Conservation (phyloP, 345 rosid genomes). For the Hevea brasiliensis region DNA sequence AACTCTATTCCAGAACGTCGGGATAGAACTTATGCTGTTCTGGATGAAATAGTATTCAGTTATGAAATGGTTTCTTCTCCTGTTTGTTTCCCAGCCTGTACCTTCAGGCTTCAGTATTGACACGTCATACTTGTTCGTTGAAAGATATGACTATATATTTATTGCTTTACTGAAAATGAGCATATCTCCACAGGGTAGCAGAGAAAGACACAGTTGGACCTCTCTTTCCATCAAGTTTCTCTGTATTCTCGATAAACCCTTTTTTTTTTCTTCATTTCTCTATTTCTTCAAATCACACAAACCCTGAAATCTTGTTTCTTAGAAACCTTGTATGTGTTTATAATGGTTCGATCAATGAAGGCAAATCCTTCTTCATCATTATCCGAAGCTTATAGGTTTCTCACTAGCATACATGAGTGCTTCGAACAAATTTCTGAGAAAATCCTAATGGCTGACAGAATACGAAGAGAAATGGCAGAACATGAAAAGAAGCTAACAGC, state of each 20-base stretch:
- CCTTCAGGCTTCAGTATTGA: no score
- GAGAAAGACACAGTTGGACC: conserved; percentile 61
- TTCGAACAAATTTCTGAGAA: conserved; percentile 74
- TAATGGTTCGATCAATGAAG: no score
- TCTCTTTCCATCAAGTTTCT: no score
- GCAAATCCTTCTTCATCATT: no score
- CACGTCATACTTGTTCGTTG: neutral
- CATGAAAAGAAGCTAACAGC: conserved; percentile 68
- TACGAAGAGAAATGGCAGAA: conserved; percentile 64
- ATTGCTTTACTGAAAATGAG: conserved; percentile 21
- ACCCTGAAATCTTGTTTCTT: no score
- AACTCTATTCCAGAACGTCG: conserved; percentile 83
- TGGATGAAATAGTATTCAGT: conserved; percentile 82
- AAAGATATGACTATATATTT: neutral
- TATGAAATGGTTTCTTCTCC: conserved; percentile 17
- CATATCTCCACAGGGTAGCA: conserved; percentile 55
- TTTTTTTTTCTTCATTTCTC: no score
- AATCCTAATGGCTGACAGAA: conserved; percentile 57
- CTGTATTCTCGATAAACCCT: no score
- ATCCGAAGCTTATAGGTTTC: conserved; percentile 70
- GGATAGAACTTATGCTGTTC: conserved; percentile 71
- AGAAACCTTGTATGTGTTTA: no score
- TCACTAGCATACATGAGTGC: conserved; percentile 66
- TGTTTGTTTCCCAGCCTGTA: neutral
- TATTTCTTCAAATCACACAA: no score